These are phyloP conservation scores for Leptographium wingfieldii DNA, from an alignment of 2,329 filamentous ascomycete genomes.

Conservation along the genomic window DNA sequence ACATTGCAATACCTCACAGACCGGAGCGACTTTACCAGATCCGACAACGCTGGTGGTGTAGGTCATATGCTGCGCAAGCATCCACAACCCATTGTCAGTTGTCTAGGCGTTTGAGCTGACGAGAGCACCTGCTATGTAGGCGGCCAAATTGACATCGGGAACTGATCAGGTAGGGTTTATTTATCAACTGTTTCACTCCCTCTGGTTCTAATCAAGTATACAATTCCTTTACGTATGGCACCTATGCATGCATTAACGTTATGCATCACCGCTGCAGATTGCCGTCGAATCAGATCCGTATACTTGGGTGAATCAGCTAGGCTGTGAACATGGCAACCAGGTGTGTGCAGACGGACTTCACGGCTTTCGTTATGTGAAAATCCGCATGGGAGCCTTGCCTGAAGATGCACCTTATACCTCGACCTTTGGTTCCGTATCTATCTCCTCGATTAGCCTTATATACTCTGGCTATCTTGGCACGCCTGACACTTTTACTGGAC, in stretches of 20 bases:
- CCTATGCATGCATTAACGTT: background rate
- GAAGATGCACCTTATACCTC: slow-evolving; percentile 32
- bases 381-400: slow-evolving; percentile 30
- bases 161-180: slow-evolving; percentile 30
- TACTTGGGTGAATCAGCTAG: slow-evolving; percentile 31
- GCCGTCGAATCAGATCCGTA: slow-evolving; percentile 29
- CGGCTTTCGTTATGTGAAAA: slow-evolving; percentile 38
- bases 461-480: slow-evolving; percentile 34
- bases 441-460: slow-evolving; percentile 28
- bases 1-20: slow-evolving; percentile 29
- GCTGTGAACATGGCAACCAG: slow-evolving; percentile 27
- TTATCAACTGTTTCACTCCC: background rate
- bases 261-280: slow-evolving; percentile 18
- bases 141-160: slow-evolving; percentile 26
- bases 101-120: background rate
- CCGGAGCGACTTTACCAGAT: slow-evolving; percentile 35
- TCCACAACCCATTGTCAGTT: no score
- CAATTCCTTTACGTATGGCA: background rate
- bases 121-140: slow-evolving; percentile 4
- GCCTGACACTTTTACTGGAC: slow-evolving; percentile 34
- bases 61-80: background rate
- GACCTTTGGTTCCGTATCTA: slow-evolving; percentile 27
- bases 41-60: slow-evolving; percentile 20
- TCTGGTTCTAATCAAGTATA: background rate
- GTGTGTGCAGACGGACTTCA: slow-evolving; percentile 41